Conservation (phyloP, 1,284 basidiomycete genomes). For the Cronartium quercuum region DNA sequence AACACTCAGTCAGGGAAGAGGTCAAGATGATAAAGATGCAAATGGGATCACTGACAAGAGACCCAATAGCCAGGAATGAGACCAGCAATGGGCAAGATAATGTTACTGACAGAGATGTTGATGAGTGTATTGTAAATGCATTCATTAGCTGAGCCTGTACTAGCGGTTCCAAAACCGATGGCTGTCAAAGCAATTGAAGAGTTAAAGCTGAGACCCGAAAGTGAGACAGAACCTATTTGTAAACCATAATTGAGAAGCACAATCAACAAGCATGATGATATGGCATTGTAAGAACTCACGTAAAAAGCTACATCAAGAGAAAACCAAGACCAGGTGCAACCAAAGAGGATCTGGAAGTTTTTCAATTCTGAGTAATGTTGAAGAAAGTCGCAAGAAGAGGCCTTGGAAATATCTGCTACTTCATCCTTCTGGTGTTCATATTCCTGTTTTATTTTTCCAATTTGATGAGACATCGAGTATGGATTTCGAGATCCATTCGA, state of each 20-base stretch:
- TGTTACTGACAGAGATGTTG: constrained; percentile 53
- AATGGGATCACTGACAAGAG: constrained; percentile 50
- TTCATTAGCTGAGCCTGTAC: constrained; percentile 49
- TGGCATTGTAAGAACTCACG: constrained; percentile 42
- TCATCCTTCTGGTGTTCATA: constrained; percentile 53
- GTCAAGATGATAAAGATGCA: neutral
- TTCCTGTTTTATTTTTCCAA: no score
- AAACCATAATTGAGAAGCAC: no score
- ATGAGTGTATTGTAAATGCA: constrained; percentile 50
- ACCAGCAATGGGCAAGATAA: constrained; percentile 61
- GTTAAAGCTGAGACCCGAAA: constrained; percentile 67
- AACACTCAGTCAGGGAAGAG: neutral
- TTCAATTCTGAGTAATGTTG: constrained; percentile 46
- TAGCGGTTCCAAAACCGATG: constrained; percentile 54
- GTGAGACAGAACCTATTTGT: constrained; percentile 3
- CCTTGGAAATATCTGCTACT: constrained; percentile 24
- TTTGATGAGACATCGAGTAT: no score
- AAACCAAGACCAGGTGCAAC: constrained; percentile 47
- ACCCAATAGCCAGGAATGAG: constrained; percentile 69
- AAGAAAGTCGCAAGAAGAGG: constrained; percentile 43
- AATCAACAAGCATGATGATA: no score
- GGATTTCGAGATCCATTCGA: no score
- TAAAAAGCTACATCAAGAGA: constrained; percentile 67
- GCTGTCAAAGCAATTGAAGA: constrained; percentile 58
- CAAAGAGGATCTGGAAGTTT: constrained; percentile 42